Evolutionary conservation across 495 filamentous ascomycete genomes (phyloP), one percentile per base, ranked within the genome.

Genomic region (Podospora sp.): DNA sequence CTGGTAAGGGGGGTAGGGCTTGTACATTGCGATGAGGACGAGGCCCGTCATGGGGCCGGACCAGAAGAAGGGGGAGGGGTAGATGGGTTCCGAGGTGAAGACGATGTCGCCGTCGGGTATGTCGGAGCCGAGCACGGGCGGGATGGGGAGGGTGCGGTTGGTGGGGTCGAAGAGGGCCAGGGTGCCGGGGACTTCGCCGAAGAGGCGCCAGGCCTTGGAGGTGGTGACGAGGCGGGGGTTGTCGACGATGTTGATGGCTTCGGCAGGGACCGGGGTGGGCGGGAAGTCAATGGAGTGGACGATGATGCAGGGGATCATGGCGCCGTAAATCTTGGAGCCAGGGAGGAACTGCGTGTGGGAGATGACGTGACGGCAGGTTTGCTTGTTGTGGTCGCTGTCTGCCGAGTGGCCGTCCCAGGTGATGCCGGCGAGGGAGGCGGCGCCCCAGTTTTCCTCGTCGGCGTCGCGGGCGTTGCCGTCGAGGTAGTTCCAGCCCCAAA

Each of bases 31-130:
- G 16, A 62, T 20, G 26, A 40, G 20, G 33, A 62, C 60, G 7
- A 62, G 16, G 36, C 18, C 36, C 2, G 29, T 62, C 60, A 62
- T 62, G 9, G 36, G 24, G 36, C 60, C 60, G 4, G 60, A 36
- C 33, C 33, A 62, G 26, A n/a, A n/a, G 33, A 62, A 62, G 60
- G 60, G 60, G 27, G 33, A 36, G 20, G 60, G 60, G 60, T 62
- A 62, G 26, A 21, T 26, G 2, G 60, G 60, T 14, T 62, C 18
- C 5, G 18, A 20, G 29, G 36, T 46, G 36, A 62, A n/a, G 26
- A 46, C 16, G 36, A 25, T 46, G 36, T 46, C 24, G 18, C 36
- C 36, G 29, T 62, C 16, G 16, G 33, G 26, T 33, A 21, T 26
- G 60, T 62, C 12, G 60, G 18, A 36, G 57, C 57, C 57, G 6